These are phyloP conservation scores for Barbatosphaeria neglecta DNA, from an alignment of 495 filamentous ascomycete genomes.

Conservation along the genomic window DNA sequence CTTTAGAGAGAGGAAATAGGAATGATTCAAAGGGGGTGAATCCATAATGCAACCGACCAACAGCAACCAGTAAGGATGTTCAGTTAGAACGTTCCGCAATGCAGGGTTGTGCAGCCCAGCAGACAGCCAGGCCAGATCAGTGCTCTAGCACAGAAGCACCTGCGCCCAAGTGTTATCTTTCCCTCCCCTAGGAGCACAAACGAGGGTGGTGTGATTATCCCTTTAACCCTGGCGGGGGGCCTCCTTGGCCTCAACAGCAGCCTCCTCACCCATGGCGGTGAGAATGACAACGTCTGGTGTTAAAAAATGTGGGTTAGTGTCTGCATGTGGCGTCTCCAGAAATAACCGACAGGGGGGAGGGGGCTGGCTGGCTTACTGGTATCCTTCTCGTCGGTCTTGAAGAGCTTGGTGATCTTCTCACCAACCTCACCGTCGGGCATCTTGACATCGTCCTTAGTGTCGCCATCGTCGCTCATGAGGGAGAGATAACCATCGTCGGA, in stretches of 20 bases:
- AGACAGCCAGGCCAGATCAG: not conserved
- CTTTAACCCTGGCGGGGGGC: slow-evolving; percentile 37
- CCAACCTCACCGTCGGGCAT: slow-evolving; percentile 81
- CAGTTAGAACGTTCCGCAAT: slow-evolving; percentile 9
- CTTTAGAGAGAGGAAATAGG: slow-evolving; percentile 9
- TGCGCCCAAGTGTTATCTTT: not conserved
- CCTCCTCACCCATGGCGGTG: slow-evolving; percentile 91
- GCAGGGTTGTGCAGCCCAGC: slow-evolving; percentile 7
- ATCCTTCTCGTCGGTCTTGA: slow-evolving; percentile 50
- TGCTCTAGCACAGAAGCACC: not conserved
- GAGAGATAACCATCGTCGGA: slow-evolving; percentile 84
- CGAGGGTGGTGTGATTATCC: not conserved
- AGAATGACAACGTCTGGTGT: slow-evolving; percentile 79
- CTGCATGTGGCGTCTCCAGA: no score
- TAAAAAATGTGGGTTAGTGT: no score
- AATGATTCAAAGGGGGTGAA: slow-evolving; percentile 10
- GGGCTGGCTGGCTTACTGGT: slow-evolving; percentile 73
- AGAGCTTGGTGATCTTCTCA: slow-evolving; percentile 65
- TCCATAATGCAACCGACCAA: slow-evolving; percentile 11
- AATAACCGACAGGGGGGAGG: no score
- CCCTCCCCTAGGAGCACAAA: not conserved
- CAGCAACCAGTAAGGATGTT: slow-evolving; percentile 7
- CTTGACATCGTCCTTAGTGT: slow-evolving; percentile 89
- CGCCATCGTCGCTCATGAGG: slow-evolving; percentile 71
- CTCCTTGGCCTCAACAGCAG: slow-evolving; percentile 88